Conservation (phyloP, 1,139 yeast genomes). For the Pichia cactophila region DNA sequence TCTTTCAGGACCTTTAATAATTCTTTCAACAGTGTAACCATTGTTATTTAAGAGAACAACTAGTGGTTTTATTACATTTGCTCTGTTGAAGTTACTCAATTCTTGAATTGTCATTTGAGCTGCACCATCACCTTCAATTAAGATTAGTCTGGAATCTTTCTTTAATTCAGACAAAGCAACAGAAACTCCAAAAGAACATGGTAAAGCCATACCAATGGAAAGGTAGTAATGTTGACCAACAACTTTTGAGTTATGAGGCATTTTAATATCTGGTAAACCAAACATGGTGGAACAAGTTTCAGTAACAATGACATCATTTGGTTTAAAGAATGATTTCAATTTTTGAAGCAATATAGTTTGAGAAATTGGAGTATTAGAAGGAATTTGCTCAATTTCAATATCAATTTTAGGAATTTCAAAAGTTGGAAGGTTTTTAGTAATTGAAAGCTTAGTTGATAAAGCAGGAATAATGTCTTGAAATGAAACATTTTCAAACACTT, state of each 20-base stretch:
- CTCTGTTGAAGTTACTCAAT: slow-evolving; percentile 56
- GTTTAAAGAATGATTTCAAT: slow-evolving; percentile 35
- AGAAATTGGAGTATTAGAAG: slow-evolving; percentile 28
- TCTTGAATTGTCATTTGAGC: slow-evolving; percentile 90
- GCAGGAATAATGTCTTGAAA: slow-evolving; percentile 40
- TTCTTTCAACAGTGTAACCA: slow-evolving; percentile 84
- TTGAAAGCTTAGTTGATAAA: slow-evolving; percentile 32
- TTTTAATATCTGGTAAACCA: slow-evolving; percentile 53
- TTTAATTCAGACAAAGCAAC: slow-evolving; percentile 53
- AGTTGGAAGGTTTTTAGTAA: slow-evolving; percentile 31
- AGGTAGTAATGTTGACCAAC: slow-evolving; percentile 68
- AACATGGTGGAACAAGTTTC: slow-evolving; percentile 80
- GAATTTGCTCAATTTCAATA: slow-evolving; percentile 17
- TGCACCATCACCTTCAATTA: slow-evolving; percentile 85
- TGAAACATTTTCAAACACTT: slow-evolving; percentile 33
- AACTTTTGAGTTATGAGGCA: slow-evolving; percentile 45
- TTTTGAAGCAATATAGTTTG: slow-evolving; percentile 29
- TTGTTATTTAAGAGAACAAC: slow-evolving; percentile 68
- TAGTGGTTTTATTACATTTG: slow-evolving; percentile 50
- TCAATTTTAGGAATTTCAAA: slow-evolving; percentile 14
- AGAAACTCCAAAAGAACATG: slow-evolving; percentile 75
- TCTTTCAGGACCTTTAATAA: slow-evolving; percentile 69
- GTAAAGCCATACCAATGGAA: slow-evolving; percentile 81
- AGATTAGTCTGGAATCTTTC: slow-evolving; percentile 45
- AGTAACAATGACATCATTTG: slow-evolving; percentile 58